A percentile compares a stretch with the other conserved stretches of the same genome.
Evolutionary conservation across 768 basidiomycete species (phyloP).

Genomic region (Auricularia sp.): DNA sequence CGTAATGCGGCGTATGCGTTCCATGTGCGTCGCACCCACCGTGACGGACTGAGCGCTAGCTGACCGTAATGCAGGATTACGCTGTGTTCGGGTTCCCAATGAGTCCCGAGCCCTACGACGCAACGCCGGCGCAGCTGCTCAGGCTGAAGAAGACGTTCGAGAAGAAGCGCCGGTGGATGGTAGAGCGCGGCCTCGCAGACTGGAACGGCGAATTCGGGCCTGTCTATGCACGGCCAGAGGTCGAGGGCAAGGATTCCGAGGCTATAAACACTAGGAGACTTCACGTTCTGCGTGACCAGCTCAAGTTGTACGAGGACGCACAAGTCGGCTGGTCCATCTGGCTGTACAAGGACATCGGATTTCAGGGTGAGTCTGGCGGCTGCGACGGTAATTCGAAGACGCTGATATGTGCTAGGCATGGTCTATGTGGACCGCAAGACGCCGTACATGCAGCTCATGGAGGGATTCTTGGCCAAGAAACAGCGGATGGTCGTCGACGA

Average conservation of each 20-base stretch:
- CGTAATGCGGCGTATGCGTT: constrained; percentile 25
- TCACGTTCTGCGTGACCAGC: constrained; percentile 21
- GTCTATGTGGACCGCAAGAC: constrained; percentile 28
- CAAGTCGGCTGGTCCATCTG: constrained; percentile 27
- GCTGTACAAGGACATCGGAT: constrained; percentile 23
- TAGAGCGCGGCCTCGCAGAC: constrained; percentile 9
- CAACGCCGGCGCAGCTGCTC: constrained; percentile 12
- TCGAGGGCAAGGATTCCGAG: constrained; percentile 17
- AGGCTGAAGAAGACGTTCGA: constrained; percentile 15
- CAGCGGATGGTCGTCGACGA: constrained; percentile 30
- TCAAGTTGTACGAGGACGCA: constrained; percentile 21
- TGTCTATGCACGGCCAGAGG: constrained; percentile 18
- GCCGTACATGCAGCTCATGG: constrained; percentile 31
- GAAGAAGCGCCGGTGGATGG: constrained; percentile 24
- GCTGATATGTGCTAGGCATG: constrained; percentile 21
- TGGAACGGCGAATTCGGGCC: constrained; percentile 27
- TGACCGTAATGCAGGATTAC: constrained; percentile 18
- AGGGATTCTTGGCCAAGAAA: constrained; percentile 29
- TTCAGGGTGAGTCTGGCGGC: constrained; percentile 17
- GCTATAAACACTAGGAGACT: constrained; percentile 24
- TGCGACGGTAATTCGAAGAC: neutral
- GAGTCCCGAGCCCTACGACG: constrained; percentile 19
- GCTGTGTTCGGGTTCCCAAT: constrained; percentile 22
- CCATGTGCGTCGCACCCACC: constrained; percentile 4
- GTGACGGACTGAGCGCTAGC: no score